Evolutionary conservation across 495 filamentous ascomycete genomes (phyloP).

Genomic region (Endocarpon pusillum): DNA sequence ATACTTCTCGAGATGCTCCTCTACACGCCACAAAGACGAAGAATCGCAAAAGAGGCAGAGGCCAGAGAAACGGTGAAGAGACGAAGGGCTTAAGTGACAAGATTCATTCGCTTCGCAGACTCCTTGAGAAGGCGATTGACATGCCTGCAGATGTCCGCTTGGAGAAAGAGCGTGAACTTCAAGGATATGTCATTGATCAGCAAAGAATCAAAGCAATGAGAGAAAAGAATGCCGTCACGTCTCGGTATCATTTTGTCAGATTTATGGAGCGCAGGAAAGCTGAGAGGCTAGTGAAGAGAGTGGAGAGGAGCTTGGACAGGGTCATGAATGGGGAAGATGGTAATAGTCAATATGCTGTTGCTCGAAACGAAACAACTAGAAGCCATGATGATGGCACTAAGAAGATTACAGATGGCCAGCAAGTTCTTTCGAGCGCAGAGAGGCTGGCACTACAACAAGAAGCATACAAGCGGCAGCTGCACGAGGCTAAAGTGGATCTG

Average conservation of each 20-base stretch:
- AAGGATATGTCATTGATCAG: constrained; percentile 57
- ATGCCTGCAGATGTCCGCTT: constrained; percentile 60
- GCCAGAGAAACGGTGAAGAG: too few species aligned
- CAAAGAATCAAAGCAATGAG: constrained; percentile 41
- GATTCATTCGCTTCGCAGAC: constrained; percentile 40
- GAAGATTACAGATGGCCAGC: too few species aligned
- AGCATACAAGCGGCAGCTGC: constrained; percentile 36
- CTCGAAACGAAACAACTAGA: neutral
- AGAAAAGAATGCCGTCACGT: constrained; percentile 54
- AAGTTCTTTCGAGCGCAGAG: too few species aligned
- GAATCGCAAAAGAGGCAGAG: too few species aligned
- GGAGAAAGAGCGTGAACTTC: constrained; percentile 67
- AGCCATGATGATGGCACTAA: neutral
- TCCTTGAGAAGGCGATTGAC: constrained; percentile 41
- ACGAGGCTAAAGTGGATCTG: constrained; percentile 58
- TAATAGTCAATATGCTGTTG: constrained; percentile 1
- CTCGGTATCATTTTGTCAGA: constrained; percentile 83
- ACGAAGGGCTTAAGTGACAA: too few species aligned
- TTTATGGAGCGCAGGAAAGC: constrained; percentile 51
- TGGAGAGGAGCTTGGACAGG: neutral
- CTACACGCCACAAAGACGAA: too few species aligned
- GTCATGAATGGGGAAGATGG: too few species aligned
- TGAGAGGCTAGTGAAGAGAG: neutral
- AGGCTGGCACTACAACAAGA: neutral
- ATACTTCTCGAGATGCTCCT: too few species aligned